Base-by-base conservation (phyloP, 306 rosid species). In the Ziziphus jujuba region DNA sequence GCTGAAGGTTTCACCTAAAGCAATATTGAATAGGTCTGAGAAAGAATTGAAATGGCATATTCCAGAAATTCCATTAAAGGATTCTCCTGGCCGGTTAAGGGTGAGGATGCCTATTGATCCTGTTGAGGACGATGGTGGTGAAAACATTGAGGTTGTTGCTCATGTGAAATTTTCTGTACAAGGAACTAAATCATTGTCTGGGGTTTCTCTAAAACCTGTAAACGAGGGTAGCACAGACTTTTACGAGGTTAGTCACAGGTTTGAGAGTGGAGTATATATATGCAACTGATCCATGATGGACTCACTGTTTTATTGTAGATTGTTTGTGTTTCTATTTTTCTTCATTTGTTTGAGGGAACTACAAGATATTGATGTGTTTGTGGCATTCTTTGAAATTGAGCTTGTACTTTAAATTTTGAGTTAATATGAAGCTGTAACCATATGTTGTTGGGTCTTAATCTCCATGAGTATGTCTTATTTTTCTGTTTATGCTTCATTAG, bases 1-100 rank as follows among this genome's bases (percentile, higher is more conserved):
- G 68, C 79, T 93, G 86, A 88, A 86, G 77, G 80, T 90, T 67
- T 86, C 97, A 31, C 99, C 97, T n/a, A 93, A 90, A 71, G 99
- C 97, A 59, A 65, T 86, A 59, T 79, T 93, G 78, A 90, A 85
- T 76, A 87, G 99, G 84, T 48, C 85, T 44, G 97, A 90, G 65
- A 90, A 77, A 75, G 92, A 90, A 79, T 71, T 93, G 71, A 90
- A 72, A 80, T 93, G 99, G 99, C 87, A 66, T 65, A 79, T 93
- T 55, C 85, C 90, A 0, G 97, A 85, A 82, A 82, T 93, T 77
- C 90, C 95, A 2, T 66, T 83, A 28, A 93, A 80, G 79, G 92
- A 87, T 6, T 24, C 87, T 69, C 92, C 97, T 33, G 99, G 96
- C 34, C 84, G 80, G 71, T 82, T 93, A 85, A 90, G 87, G 76